phyloP scores from a whole-genome alignment of 2,329 filamentous ascomycete species.

The Cercospora sesami region DNA sequence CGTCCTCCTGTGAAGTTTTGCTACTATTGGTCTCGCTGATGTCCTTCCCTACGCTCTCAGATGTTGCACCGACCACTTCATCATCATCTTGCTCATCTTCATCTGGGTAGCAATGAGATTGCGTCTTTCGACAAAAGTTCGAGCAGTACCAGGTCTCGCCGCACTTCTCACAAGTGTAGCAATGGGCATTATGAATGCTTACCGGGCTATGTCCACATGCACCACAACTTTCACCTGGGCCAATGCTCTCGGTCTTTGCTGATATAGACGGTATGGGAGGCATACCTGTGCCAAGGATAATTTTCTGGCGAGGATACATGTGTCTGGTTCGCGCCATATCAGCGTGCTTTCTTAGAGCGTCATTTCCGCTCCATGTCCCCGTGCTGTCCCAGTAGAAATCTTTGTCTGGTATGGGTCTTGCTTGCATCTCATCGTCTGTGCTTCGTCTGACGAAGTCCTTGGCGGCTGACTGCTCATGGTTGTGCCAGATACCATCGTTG shows the following conservation, averaged over 20 bases:
- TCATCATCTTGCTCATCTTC: conserved; percentile 4
- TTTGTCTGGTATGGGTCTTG: background rate
- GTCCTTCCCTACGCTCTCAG: background rate
- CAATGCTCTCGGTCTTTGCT: background rate
- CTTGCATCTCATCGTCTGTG: background rate
- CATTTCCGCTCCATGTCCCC: conserved; percentile 5
- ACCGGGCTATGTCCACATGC: background rate
- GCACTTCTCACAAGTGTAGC: background rate
- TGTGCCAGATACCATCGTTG: conserved; percentile 3
- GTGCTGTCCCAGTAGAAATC: conserved; percentile 11
- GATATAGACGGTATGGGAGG: background rate
- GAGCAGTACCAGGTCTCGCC: background rate
- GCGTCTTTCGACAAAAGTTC: background rate
- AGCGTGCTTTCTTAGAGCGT: conserved; percentile 7
- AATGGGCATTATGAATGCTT: background rate
- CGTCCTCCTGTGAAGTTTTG: background rate
- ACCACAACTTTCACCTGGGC: background rate
- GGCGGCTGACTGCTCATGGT: background rate
- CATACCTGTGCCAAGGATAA: background rate
- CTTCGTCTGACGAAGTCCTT: background rate
- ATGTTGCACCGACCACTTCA: background rate
- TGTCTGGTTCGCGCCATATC: background rate
- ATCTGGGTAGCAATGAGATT: conserved; percentile 4
- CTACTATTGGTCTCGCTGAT: background rate
- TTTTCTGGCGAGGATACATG: background rate